Conservation (phyloP, 495 filamentous ascomycete species). For the Lepidopterella palustris region DNA sequence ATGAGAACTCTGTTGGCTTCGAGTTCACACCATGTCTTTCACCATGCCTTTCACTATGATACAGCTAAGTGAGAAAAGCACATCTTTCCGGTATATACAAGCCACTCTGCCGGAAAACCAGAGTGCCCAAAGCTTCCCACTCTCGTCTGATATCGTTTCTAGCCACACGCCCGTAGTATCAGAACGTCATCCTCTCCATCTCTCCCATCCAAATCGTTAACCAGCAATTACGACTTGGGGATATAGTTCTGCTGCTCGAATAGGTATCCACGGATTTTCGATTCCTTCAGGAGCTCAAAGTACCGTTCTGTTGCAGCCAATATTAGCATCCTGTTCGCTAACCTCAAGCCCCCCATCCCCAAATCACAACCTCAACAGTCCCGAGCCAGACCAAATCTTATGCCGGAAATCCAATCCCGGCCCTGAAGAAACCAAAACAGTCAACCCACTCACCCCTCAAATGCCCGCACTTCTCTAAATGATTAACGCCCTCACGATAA, state of each 20-base stretch:
- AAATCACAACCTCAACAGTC: neutral
- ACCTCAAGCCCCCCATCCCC: neutral
- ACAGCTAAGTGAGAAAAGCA: neutral
- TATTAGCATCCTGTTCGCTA: conserved; percentile 9
- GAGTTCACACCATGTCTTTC: neutral
- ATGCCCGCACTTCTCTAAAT: conserved; percentile 90
- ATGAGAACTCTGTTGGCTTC: neutral
- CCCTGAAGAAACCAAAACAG: conserved; percentile 1
- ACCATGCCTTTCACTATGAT: no score
- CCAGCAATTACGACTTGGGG: conserved; percentile 35
- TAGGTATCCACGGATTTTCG: conserved; percentile 80
- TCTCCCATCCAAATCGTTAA: neutral
- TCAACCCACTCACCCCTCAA: conserved; percentile 66
- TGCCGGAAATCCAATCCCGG: neutral
- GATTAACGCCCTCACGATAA: conserved; percentile 87
- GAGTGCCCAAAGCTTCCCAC: neutral
- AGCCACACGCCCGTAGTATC: neutral
- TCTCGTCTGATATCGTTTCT: neutral
- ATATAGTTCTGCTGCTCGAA: conserved; percentile 90
- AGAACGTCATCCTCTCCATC: neutral
- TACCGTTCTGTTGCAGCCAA: conserved; percentile 66
- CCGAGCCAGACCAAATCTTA: neutral
- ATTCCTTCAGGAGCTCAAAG: conserved; percentile 77
- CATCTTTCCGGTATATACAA: conserved; percentile 6
- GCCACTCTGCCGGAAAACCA: conserved; percentile 3